Percentiles rank a stretch among this genome's conserved stretches.
Conservation (phyloP, 2,329 filamentous ascomycete genomes). For the Zymoseptoria tritici region DNA sequence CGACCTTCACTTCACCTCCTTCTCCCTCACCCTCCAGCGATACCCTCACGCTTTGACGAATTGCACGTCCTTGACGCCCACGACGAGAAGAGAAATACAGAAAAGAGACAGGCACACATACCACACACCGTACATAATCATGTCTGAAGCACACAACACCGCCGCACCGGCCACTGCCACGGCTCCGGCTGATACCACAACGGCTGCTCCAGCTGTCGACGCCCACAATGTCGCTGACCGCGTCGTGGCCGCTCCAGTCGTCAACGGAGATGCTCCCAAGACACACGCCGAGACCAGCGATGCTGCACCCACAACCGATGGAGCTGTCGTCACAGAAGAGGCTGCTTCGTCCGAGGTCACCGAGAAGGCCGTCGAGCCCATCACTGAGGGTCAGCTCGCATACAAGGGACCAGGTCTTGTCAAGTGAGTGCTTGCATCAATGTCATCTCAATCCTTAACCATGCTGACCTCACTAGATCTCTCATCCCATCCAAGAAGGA, state of each 20-base stretch:
- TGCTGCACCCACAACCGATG: conserved; percentile 20
- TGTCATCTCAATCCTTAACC: not conserved
- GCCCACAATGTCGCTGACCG: conserved; percentile 32
- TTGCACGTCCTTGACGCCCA: not conserved
- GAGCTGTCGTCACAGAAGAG: conserved; percentile 35
- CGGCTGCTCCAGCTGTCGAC: conserved; percentile 29
- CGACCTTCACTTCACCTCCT: not conserved
- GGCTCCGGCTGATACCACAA: conserved; percentile 12
- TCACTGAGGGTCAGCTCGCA: conserved; percentile 76
- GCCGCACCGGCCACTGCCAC: conserved; percentile 4
- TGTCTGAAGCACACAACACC: conserved; percentile 23
- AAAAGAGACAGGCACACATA: not conserved
- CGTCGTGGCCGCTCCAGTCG: conserved; percentile 29
- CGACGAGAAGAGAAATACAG: not conserved
- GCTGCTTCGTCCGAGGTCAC: conserved; percentile 36
- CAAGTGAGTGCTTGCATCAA: conserved; percentile 59
- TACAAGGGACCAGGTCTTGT: conserved; percentile 86
- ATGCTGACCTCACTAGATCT: conserved; percentile 49
- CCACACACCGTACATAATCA: conserved; percentile 6
- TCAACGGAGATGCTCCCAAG: conserved; percentile 36
- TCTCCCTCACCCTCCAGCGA: not conserved
- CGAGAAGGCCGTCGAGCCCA: conserved; percentile 52
- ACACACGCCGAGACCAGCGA: conserved; percentile 22
- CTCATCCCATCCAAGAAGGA: conserved; percentile 87
- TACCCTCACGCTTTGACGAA: not conserved